A percentile compares a stretch with the other conserved stretches of the same genome.
These are phyloP conservation scores for Phytophthora hibernalis DNA, from an alignment of 352 stramenopile genomes.

Conservation along the genomic window DNA sequence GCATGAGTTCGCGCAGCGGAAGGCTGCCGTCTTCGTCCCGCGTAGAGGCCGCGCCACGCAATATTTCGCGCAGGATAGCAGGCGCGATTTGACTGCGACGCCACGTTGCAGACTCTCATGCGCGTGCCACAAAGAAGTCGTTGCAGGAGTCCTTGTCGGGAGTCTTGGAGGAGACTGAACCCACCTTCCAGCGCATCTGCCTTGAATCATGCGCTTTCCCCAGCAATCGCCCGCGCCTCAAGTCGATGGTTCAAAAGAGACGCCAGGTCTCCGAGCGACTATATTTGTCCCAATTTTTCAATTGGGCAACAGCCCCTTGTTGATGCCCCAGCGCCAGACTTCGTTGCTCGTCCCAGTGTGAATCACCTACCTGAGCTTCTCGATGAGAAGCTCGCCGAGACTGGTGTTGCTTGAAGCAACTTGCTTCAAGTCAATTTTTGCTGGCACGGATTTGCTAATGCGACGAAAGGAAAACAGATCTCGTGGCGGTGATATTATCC, in stretches of 20 bases:
- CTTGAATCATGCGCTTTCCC: background rate
- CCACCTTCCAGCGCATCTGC: background rate
- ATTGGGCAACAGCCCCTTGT: background rate
- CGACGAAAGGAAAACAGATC: no score
- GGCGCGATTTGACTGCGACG: constrained; percentile 23
- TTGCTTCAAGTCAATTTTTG: no score
- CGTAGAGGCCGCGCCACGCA: constrained; percentile 21
- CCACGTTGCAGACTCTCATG: background rate
- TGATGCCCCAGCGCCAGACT: no score
- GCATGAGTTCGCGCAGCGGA: background rate
- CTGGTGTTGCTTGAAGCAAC: no score
- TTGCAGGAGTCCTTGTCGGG: no score
- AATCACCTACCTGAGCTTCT: no score
- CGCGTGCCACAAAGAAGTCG: no score
- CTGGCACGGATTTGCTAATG: no score
- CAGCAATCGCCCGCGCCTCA: background rate
- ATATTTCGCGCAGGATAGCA: constrained; percentile 34
- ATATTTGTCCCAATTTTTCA: background rate
- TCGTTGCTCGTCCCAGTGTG: no score
- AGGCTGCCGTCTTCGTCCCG: constrained; percentile 1
- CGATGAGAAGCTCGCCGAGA: no score
- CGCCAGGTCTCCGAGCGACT: background rate
- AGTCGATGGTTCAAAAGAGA: background rate
- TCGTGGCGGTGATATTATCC: no score
- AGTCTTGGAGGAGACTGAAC: background rate